Conservation (phyloP, 1,284 basidiomycete species). For the Rhodotorula sp. region DNA sequence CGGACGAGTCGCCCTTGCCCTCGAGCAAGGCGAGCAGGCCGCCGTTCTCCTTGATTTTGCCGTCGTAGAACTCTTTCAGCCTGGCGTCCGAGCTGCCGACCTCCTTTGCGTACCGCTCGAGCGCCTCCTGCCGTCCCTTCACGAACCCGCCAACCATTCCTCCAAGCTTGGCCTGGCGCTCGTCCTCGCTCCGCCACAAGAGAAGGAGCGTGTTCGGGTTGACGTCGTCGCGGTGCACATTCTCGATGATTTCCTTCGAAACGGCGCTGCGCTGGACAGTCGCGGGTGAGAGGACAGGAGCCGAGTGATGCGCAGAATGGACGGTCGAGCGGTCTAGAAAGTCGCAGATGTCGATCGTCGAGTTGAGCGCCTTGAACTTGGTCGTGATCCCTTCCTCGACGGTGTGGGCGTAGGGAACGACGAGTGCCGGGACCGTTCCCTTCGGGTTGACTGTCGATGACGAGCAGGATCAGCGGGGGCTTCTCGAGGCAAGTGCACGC, state of each 20-base stretch:
- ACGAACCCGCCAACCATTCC: conserved; percentile 39
- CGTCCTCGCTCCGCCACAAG: conserved; percentile 32
- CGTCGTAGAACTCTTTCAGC: conserved; percentile 36
- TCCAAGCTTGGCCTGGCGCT: conserved; percentile 32
- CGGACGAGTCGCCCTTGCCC: conserved; percentile 24
- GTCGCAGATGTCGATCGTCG: conserved; percentile 28
- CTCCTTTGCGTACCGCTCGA: conserved; percentile 38
- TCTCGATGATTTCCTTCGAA: conserved; percentile 34
- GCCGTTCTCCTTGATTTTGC: conserved; percentile 40
- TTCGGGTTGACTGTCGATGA: conserved; percentile 19
- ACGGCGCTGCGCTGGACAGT: conserved; percentile 32
- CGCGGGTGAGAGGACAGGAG: conserved; percentile 39
- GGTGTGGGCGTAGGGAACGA: conserved; percentile 41
- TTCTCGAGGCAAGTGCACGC: not conserved
- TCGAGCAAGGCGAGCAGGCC: conserved; percentile 24
- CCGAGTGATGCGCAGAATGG: conserved; percentile 20
- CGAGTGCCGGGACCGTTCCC: conserved; percentile 36
- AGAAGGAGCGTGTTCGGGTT: conserved; percentile 41
- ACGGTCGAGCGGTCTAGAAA: conserved; percentile 39
- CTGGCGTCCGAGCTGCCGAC: conserved; percentile 17
- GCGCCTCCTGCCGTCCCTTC: conserved; percentile 40
- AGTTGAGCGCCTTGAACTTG: conserved; percentile 39
- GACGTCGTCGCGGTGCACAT: conserved; percentile 34
- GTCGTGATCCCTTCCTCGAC: conserved; percentile 37
- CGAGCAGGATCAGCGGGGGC: not conserved